Base-by-base conservation (phyloP, 140 eudicot species). In the Flaveria floridana region DNA sequence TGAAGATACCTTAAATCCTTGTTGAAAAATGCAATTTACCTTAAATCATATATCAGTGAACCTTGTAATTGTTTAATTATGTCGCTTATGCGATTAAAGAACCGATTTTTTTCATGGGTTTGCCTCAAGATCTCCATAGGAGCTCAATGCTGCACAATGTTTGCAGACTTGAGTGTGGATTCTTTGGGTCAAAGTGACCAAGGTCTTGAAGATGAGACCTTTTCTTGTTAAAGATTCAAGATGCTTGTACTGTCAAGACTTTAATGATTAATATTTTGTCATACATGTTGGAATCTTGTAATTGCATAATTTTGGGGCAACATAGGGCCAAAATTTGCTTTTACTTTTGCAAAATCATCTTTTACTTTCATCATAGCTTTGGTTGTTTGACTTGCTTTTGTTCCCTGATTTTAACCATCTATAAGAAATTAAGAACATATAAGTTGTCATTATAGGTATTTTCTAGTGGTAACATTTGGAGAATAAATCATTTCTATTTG, bases 281-380 rank as follows among this genome's bases (percentile, higher is more conserved):
- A 62, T 71, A 52, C 13, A 61, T 71, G 82, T 78, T 78, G 73
- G 78, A 78, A 71, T 78, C 57, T 26, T 59, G 70, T 59, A 48
- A 70, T 78, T 50, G 82, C 78, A 71, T 51, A 63, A 78, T 63
- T 78, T 65, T 63, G 52, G 82, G 82, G 59, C 7, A 34, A 57
- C 39, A 50, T 37, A 72, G 30, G 50, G 42, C 73, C 67, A 78
- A 71, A 78, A 71, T 72, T 63, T 78, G 67, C 82, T 78, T 78
- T 78, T 71, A 68, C 82, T 80, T 80, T 80, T 68, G 66, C 83
- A 30, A 67, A 28, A 56, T 56, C 71, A 79, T 79, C 83, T 80
- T 80, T 80, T 74, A 58, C 80, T 74, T 80, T 80, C 75, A 79
- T 80, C 83, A 67, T 80, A 55, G 25, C 68, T 28, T 73, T 65